Base-by-base conservation (phyloP, 2,329 filamentous ascomycete genomes). In the Diaporthe citrichinensis region DNA sequence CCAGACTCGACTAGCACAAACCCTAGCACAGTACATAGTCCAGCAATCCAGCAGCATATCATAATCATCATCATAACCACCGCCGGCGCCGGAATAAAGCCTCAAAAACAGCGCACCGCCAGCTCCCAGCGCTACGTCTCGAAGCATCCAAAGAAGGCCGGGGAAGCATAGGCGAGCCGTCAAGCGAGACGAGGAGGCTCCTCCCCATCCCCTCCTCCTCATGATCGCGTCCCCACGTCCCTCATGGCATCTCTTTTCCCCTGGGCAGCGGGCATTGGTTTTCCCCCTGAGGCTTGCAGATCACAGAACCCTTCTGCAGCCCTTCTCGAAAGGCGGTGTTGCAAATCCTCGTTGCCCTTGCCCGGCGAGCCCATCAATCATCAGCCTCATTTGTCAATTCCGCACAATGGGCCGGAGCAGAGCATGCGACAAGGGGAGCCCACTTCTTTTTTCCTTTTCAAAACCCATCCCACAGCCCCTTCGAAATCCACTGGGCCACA, bases 241-340 rank as follows among this genome's bases (percentile, higher is more conserved):
- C 49, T 55, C 23, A 31, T 68, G 46, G 23, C 46, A 34, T 69
- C 31, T 53, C 14, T 17, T 39, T 25, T 25, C 44, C 62, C 44
- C 62, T 49, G 31, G 25, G 31, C 20, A 25, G 44, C 36, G 36
- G 36, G 36, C 36, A 15, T 39, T 25, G 14, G 31, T 59, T 25
- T 41, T 9, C 44, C 57, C 69, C 69, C 69, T 72, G 53, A 72
- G 53, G 31, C 53, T 20, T 62, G 69, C 69, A 58, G 69, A 72
- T 72, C 57, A 62, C 25, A 72, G 69, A 72, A 62, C 15, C n/a
- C 39, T 58, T 58, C 69, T 62, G 14, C 49, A 55, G 49, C 65
- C 46, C 65, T 69, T 69, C 65, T 76, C 53, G 74, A 73, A 73
- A 53, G 71, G 74, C 74, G 74, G 74, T 76, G 71, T 73, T 73